A percentile compares a stretch with the other conserved stretches of the same genome.
Conservation (phyloP, 805 yeast genomes). For the Starmera amethionina region DNA sequence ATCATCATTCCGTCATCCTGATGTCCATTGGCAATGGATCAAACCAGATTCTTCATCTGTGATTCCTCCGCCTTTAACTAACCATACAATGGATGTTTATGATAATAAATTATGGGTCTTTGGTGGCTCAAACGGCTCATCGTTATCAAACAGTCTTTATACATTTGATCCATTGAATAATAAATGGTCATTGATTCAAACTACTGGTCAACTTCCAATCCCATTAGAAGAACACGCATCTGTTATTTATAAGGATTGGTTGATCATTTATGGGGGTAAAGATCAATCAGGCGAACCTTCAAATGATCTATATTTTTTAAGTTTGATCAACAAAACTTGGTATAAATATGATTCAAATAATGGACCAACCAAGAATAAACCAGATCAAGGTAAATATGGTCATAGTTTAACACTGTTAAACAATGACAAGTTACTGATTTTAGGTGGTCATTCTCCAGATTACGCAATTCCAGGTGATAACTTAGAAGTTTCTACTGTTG, state of each 20-base stretch:
- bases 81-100: constrained; percentile 80
- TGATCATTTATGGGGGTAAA: constrained; percentile 89
- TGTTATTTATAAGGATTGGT: constrained; percentile 61
- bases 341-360: constrained; percentile 42
- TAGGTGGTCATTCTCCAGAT: constrained; percentile 89
- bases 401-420: constrained; percentile 72
- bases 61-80: constrained; percentile 74
- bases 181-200: constrained; percentile 61
- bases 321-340: constrained; percentile 66
- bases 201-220: constrained; percentile 64
- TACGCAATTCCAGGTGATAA: constrained; percentile 41
- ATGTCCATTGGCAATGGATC: constrained; percentile 75
- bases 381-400: constrained; percentile 69
- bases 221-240: constrained; percentile 92
- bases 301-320: constrained; percentile 62
- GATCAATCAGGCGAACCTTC: constrained; percentile 60
- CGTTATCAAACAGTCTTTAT: constrained; percentile 69
- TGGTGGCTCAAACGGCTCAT: constrained; percentile 82
- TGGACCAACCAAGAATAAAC: constrained; percentile 30
- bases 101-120: constrained; percentile 74
- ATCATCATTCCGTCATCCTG: constrained; percentile 73
- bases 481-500: constrained; percentile 42
- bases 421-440: constrained; percentile 60
- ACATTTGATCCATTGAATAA: constrained; percentile 60
- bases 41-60: constrained; percentile 38